Evolutionary conservation across 179 eudicot genomes (phyloP), one percentile per base, ranked within the genome.

Genomic region (Silene noctiflora): DNA sequence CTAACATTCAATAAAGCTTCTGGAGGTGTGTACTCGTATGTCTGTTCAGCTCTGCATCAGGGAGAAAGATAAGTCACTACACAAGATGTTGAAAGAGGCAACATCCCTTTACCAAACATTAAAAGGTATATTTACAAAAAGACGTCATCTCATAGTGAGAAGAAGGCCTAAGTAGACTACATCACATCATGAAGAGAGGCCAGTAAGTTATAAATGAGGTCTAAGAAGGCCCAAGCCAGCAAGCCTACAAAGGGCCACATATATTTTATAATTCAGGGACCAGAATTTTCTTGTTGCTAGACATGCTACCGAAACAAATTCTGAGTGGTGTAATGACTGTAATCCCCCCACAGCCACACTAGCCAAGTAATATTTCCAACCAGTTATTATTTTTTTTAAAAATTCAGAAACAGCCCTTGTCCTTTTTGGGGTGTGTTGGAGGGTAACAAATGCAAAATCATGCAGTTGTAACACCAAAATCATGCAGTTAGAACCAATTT

Each of bases 1-100:
- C 89, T 95, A 72, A 84, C 84, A 81, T 95, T 95, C 31, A 95
- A 83, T 81, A 93, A 83, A 76, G 95, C 97, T 84, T 95, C 99
- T 20, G 99, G 99, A 73, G 99, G 97, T 79, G 93, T 88, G 83
- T 95, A 95, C 82, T 87, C 97, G 19, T 84, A 89, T 35, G 99
- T 95, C 83, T 95, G 97, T 81, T 95, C 99, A 66, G 89, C 90
- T 82, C 99, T 95, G 86, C 27, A 71, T 78, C 74, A 67, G 17
- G 22, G 27, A 39, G 55, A 74, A 44, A n/a, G 8, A 73, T 61
- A 22, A 75, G 75, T 21, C 69, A 71, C 24, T 16, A 7, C 69
- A 72, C 67, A 19, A 63, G 64, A 76, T n/a, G 46, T 35, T 33
- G 55, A 73, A 58, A 8, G 19, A 42, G 44, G 61, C 65, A 74